Evolutionary conservation across 352 stramenopile species (phyloP).

Genomic region (Bremia lactucae): DNA sequence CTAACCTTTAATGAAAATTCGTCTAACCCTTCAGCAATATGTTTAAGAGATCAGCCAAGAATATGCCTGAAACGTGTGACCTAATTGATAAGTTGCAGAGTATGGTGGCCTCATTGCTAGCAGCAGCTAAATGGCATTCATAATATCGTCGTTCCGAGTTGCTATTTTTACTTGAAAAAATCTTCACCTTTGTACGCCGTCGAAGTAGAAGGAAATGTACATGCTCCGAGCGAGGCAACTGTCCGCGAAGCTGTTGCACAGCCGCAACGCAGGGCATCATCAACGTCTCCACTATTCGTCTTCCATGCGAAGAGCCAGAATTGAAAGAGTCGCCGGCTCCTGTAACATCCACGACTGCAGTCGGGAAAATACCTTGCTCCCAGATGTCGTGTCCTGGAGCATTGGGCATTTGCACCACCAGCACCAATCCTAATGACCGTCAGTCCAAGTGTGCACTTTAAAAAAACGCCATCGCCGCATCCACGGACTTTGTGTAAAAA

Average conservation of each 20-base stretch:
- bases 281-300: constrained; percentile 29
- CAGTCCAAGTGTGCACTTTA: constrained; percentile 26
- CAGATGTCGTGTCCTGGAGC: constrained; percentile 32
- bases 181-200: constrained; percentile 38
- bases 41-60: no score
- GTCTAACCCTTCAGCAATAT: no score
- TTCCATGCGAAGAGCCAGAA: constrained; percentile 64
- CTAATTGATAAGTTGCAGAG: no score
- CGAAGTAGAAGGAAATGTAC: constrained; percentile 27
- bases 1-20: no score
- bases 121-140: no score
- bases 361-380: constrained; percentile 40
- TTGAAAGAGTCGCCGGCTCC: constrained; percentile 83
- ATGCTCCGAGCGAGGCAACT: constrained; percentile 46
- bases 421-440: constrained; percentile 66
- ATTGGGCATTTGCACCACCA: constrained; percentile 42
- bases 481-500: constrained; percentile 29
- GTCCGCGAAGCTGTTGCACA: constrained; percentile 56
- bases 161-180: no score
- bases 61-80: no score
- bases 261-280: constrained; percentile 46
- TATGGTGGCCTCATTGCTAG: no score
- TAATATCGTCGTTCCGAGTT: no score
- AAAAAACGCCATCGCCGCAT: constrained; percentile 49
- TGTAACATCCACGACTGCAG: constrained; percentile 63